Conservation (phyloP, 108 stramenopile species). For the Cyclotella baltica region DNA sequence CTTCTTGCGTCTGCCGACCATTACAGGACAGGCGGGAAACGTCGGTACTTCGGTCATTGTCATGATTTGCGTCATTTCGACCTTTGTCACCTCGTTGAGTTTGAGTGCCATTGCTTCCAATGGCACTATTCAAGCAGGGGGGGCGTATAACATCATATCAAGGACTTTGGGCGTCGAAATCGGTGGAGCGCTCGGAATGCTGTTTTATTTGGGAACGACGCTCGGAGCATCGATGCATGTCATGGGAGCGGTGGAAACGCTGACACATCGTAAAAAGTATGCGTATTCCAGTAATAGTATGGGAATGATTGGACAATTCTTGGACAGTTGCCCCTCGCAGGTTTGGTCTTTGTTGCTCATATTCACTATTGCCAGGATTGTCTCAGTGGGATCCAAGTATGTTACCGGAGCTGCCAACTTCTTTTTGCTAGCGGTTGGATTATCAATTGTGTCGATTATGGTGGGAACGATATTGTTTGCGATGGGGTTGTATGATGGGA, state of each 20-base stretch:
- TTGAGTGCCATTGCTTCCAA: slow-evolving; percentile 83
- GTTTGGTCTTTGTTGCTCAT: slow-evolving; percentile 40
- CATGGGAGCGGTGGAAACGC: slow-evolving; percentile 75
- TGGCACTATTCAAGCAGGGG: slow-evolving; percentile 79
- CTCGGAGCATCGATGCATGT: slow-evolving; percentile 73
- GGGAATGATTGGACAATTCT: neutral
- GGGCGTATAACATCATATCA: slow-evolving; percentile 82
- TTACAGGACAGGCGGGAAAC: slow-evolving; percentile 80
- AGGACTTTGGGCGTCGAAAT: slow-evolving; percentile 70
- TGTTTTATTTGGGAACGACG: slow-evolving; percentile 81
- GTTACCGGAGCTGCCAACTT: slow-evolving; percentile 58
- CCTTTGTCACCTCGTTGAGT: slow-evolving; percentile 69
- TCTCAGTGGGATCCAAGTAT: slow-evolving; percentile 62
- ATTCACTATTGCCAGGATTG: slow-evolving; percentile 50
- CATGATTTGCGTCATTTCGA: slow-evolving; percentile 62
- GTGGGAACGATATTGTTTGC: slow-evolving; percentile 65
- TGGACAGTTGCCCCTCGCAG: slow-evolving; percentile 21
- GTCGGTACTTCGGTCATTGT: slow-evolving; percentile 50
- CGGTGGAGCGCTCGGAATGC: slow-evolving; percentile 74
- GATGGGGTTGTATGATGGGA: slow-evolving; percentile 47
- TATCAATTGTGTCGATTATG: slow-evolving; percentile 51
- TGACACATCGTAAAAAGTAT: slow-evolving; percentile 39
- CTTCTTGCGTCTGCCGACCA: slow-evolving; percentile 78
- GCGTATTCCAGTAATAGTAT: slow-evolving; percentile 16
- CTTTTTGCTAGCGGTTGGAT: slow-evolving; percentile 61